A percentile compares a stretch with the other conserved stretches of the same genome.
These are phyloP conservation scores for Nakazawaea populi DNA, from an alignment of 805 yeast species.

Conservation along the genomic window DNA sequence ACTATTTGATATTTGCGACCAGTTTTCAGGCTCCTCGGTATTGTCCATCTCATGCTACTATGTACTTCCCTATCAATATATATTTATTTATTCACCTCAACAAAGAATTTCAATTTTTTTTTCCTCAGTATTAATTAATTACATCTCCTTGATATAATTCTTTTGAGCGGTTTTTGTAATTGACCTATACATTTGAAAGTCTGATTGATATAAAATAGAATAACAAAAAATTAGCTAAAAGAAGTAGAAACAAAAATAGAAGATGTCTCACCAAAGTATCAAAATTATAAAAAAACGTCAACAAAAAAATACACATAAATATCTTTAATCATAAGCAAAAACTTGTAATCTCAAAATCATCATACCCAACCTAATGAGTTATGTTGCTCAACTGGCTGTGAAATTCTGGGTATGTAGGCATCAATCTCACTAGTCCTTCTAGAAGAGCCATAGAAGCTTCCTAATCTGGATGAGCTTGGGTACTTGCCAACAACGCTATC, in stretches of 20 bases:
- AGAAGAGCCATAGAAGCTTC: conserved; percentile 10
- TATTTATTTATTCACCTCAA: too few species aligned
- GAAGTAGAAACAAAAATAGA: too few species aligned
- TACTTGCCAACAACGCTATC: background rate
- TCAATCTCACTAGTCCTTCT: conserved; percentile 20
- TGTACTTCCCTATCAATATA: too few species aligned
- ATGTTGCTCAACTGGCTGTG: conserved; percentile 64
- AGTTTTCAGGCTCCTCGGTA: background rate
- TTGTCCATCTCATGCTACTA: background rate
- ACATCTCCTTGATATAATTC: too few species aligned
- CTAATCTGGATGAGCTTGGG: conserved; percentile 1
- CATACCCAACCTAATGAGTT: conserved; percentile 68
- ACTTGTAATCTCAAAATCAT: background rate
- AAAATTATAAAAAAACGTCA: background rate
- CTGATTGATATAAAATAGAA: too few species aligned
- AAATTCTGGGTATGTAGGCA: conserved; percentile 39
- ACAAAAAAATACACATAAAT: too few species aligned
- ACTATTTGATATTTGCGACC: background rate
- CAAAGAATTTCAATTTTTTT: too few species aligned
- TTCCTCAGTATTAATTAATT: background rate
- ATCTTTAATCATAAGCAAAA: background rate
- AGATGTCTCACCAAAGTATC: too few species aligned
- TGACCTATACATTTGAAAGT: too few species aligned
- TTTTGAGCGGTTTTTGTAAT: too few species aligned
- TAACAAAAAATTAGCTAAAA: too few species aligned